Evolutionary conservation across 176 grass and related monocot species (phyloP).

Genomic region (Echinochloa phyllopogon): DNA sequence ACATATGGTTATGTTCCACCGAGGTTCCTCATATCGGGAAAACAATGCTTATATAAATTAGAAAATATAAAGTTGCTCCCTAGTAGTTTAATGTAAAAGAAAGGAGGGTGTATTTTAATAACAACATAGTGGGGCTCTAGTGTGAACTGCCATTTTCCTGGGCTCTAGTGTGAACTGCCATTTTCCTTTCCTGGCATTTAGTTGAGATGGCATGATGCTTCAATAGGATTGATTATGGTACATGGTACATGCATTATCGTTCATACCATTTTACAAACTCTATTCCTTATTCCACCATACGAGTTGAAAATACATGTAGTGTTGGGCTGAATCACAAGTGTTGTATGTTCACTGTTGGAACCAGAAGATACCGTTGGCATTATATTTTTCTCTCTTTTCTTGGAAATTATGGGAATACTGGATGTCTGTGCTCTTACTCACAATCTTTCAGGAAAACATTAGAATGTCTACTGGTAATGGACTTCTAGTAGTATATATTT

Average conservation of each 20-base stretch:
- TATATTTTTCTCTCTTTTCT: neutral
- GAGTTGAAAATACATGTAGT: neutral
- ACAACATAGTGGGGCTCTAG: neutral
- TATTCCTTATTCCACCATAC: neutral
- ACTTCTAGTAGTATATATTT: neutral
- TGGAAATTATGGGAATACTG: neutral
- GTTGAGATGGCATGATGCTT: neutral
- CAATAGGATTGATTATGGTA: neutral
- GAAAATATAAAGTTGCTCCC: neutral
- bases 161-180: neutral
- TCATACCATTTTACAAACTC: neutral
- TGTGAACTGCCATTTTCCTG: neutral
- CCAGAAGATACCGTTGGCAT: neutral
- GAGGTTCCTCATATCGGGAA: neutral
- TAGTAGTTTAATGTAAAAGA: neutral
- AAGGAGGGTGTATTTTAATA: neutral
- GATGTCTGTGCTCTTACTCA: neutral
- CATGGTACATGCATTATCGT: neutral
- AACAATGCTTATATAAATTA: neutral
- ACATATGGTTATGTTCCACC: neutral
- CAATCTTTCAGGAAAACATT: slow-evolving; percentile 1
- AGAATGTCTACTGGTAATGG: neutral
- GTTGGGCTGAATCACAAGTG: neutral
- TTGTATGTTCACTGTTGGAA: neutral
- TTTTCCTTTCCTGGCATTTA: neutral